These are phyloP conservation scores for Mortierella sp. DNA, from an alignment of 371 early-diverging fungal genomes.

Conservation along the genomic window DNA sequence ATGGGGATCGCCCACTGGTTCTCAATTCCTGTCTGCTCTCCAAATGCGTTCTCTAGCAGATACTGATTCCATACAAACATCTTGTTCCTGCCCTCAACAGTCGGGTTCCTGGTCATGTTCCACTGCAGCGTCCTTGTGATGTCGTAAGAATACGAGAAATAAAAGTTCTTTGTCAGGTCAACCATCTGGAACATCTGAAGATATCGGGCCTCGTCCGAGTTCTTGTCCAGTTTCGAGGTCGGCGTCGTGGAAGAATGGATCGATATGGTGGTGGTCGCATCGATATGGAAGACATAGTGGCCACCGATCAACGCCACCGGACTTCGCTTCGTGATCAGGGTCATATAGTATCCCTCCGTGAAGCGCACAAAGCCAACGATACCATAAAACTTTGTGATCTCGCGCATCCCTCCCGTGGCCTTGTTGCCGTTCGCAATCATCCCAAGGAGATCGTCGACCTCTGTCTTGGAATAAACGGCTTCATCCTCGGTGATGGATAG, in stretches of 20 bases:
- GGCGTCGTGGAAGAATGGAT: conserved; percentile 62
- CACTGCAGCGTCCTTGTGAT: conserved; percentile 91
- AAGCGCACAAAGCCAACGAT: conserved; percentile 90
- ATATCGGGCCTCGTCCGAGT: conserved; percentile 82
- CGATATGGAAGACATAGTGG: conserved; percentile 94
- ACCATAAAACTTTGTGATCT: conserved; percentile 74
- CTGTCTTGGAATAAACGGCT: conserved; percentile 75
- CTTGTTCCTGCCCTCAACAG: conserved; percentile 64
- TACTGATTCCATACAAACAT: conserved; percentile 98
- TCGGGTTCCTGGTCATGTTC: conserved; percentile 73
- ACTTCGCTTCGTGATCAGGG: conserved; percentile 85
- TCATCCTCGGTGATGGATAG: conserved; percentile 76
- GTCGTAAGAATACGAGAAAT: conserved; percentile 95
- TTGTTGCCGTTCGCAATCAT: conserved; percentile 89
- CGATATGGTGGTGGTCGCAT: conserved; percentile 85
- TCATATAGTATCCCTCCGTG: conserved; percentile 93
- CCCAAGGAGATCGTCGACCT: conserved; percentile 78
- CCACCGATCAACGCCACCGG: conserved; percentile 96
- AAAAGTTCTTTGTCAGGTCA: conserved; percentile 89
- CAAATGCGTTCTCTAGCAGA: conserved; percentile 79
- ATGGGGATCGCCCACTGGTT: conserved; percentile 92
- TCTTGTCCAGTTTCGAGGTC: conserved; percentile 76
- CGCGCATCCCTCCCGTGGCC: conserved; percentile 79
- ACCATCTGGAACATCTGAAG: conserved; percentile 82
- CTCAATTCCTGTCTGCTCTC: conserved; percentile 63